phyloP scores from a whole-genome alignment of 2,329 filamentous ascomycete genomes.

The Knufia fluminis region DNA sequence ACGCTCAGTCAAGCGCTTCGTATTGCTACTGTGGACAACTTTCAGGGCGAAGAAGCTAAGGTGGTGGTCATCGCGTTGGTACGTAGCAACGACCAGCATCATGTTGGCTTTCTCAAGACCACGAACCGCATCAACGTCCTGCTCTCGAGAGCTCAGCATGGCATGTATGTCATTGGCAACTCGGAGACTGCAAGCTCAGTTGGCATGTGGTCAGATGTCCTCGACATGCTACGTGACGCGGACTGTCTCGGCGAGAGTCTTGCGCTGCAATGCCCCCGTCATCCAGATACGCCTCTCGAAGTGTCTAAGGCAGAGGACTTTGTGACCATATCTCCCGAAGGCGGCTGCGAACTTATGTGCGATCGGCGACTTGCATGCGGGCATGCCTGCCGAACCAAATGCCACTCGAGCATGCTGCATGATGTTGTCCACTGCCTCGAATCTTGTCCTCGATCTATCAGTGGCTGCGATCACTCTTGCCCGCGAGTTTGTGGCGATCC shows the following conservation, averaged over 20 bases:
- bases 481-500: constrained; percentile 9
- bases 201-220: constrained; percentile 25
- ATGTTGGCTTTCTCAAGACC: constrained; percentile 27
- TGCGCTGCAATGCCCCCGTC: constrained; percentile 52
- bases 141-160: constrained; percentile 27
- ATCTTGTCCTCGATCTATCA: constrained; percentile 7
- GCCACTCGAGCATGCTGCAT: constrained; percentile 13
- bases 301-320: constrained; percentile 52
- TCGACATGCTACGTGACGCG: constrained; percentile 18
- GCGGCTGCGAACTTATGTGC: constrained; percentile 12
- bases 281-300: constrained; percentile 43
- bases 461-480: constrained; percentile 12
- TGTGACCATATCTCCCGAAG: constrained; percentile 34
- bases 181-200: constrained; percentile 21
- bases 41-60: constrained; percentile 31
- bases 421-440: constrained; percentile 11
- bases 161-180: constrained; percentile 30
- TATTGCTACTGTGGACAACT: constrained; percentile 27
- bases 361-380: constrained; percentile 12
- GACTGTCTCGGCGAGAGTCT: constrained; percentile 36
- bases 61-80: constrained; percentile 28
- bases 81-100: constrained; percentile 23
- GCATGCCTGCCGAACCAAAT: constrained; percentile 14
- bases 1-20: constrained; percentile 19
- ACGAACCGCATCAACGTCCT: constrained; percentile 29